Evolutionary conservation across 768 basidiomycete species (phyloP).

Genomic region (Bullera alba): DNA sequence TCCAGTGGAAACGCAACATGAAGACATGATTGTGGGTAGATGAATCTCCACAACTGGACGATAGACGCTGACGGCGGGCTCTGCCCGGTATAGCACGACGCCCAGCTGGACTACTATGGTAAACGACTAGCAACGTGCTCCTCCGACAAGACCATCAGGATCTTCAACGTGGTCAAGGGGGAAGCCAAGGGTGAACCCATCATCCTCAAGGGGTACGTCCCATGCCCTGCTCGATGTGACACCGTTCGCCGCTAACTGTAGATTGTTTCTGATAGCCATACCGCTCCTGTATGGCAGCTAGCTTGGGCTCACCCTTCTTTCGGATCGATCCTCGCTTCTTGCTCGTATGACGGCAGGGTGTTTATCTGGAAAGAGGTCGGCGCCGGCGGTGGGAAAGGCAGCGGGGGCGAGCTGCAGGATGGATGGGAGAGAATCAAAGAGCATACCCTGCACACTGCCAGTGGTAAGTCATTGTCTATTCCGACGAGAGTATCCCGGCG

Average conservation of each 20-base stretch:
- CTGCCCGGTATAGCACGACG: conserved; percentile 73
- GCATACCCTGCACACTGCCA: conserved; percentile 86
- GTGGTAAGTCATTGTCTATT: conserved; percentile 55
- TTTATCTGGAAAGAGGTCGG: conserved; percentile 87
- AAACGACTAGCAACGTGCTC: conserved; percentile 95
- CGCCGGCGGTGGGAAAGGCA: conserved; percentile 26
- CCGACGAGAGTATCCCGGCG: not conserved
- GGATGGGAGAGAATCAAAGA: conserved; percentile 94
- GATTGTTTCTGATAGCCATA: conserved; percentile 63
- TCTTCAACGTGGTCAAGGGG: conserved; percentile 89
- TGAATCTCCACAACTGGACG: not conserved
- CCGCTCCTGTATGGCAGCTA: conserved; percentile 96
- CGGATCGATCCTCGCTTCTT: conserved; percentile 93
- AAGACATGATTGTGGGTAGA: conserved; percentile 89
- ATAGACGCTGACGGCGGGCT: conserved; percentile 90
- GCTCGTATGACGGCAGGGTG: conserved; percentile 96
- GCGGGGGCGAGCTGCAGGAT: conserved; percentile 46
- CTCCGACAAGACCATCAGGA: conserved; percentile 86
- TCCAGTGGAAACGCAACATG: conserved; percentile 86
- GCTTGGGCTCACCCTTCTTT: conserved; percentile 98
- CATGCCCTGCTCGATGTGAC: too few species aligned
- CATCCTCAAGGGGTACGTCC: conserved; percentile 45
- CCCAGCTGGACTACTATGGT: conserved; percentile 95
- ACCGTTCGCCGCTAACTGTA: too few species aligned
- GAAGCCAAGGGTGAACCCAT: conserved; percentile 51